Evolutionary conservation across 108 stramenopile genomes (phyloP).

Genomic region (Cyclotella sp.): DNA sequence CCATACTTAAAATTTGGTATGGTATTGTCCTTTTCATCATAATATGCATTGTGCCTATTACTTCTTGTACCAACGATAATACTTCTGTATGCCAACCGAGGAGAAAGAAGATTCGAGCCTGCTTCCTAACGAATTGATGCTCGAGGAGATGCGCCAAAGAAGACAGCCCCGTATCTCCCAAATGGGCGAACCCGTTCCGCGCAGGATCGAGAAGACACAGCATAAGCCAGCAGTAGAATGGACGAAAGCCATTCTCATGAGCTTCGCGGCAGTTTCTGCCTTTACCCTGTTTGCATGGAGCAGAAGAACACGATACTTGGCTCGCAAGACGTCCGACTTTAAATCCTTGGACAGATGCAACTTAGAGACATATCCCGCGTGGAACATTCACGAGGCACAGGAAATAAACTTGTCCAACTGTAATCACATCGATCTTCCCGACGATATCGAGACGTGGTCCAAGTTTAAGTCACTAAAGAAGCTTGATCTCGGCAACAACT

Average conservation of each 20-base stretch:
- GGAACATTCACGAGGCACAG: slow-evolving; percentile 19
- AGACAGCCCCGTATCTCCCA: slow-evolving; percentile 1
- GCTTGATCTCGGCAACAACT: slow-evolving; percentile 36
- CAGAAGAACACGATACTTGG: slow-evolving; percentile 1
- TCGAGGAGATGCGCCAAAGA: slow-evolving; percentile 12
- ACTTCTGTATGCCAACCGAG: too few species aligned
- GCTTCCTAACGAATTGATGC: neutral
- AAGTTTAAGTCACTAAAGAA: slow-evolving; percentile 38
- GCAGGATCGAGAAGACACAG: slow-evolving; percentile 1
- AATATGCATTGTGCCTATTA: too few species aligned
- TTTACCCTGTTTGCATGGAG: slow-evolving; percentile 14
- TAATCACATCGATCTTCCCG: slow-evolving; percentile 11
- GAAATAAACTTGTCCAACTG: slow-evolving; percentile 18
- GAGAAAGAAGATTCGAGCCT: neutral
- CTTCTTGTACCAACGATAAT: too few species aligned
- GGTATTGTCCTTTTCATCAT: too few species aligned
- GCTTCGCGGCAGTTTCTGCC: neutral
- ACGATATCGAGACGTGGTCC: slow-evolving; percentile 28
- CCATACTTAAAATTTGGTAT: too few species aligned
- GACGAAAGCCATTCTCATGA: slow-evolving; percentile 24
- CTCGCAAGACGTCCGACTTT: slow-evolving; percentile 13
- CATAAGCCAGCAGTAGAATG: slow-evolving; percentile 21
- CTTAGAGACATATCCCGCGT: slow-evolving; percentile 14
- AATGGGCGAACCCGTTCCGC: slow-evolving; percentile 7
- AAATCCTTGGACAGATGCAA: slow-evolving; percentile 12